Percentiles rank a stretch among this genome's conserved stretches.
Conservation (phyloP, 306 rosid species). For the Hippophae rhamnoides region DNA sequence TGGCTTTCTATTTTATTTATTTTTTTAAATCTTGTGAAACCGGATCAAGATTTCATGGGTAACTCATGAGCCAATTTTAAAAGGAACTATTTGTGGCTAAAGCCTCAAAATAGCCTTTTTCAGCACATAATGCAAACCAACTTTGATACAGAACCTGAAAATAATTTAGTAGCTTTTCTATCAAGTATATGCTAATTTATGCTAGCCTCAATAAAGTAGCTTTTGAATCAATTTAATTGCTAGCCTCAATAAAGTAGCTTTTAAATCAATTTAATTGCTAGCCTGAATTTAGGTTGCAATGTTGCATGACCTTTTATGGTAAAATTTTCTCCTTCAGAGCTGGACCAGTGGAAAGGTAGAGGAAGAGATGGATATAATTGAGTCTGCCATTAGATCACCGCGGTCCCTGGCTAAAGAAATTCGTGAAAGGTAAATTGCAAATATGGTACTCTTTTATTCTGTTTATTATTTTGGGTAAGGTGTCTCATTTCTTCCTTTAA, state of each 20-base stretch:
- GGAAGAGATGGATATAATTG: conserved; percentile 60
- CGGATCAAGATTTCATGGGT: too few relatives aligned
- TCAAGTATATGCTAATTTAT: not conserved
- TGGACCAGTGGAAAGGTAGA: conserved; percentile 77
- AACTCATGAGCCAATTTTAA: too few relatives aligned
- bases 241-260: not conserved
- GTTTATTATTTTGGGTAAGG: not conserved
- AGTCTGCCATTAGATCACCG: conserved; percentile 60
- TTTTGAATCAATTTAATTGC: conserved; percentile 2
- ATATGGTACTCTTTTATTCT: not conserved
- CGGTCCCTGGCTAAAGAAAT: conserved; percentile 89
- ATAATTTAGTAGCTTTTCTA: not conserved
- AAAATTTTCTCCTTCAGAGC: conserved; percentile 29
- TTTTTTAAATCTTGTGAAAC: too few relatives aligned
- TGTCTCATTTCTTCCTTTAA: not conserved
- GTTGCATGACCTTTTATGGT: not conserved
- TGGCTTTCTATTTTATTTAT: too few relatives aligned
- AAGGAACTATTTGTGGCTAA: too few relatives aligned
- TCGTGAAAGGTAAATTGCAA: conserved; percentile 62
- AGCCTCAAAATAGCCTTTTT: too few relatives aligned
- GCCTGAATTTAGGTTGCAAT: not conserved
- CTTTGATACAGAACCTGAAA: too few relatives aligned
- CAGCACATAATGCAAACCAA: too few relatives aligned
- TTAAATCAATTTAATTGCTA: conserved; percentile 1
- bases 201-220: not conserved